phyloP scores from a whole-genome alignment of 129 eudicot genomes.

The Artemisia argyi region DNA sequence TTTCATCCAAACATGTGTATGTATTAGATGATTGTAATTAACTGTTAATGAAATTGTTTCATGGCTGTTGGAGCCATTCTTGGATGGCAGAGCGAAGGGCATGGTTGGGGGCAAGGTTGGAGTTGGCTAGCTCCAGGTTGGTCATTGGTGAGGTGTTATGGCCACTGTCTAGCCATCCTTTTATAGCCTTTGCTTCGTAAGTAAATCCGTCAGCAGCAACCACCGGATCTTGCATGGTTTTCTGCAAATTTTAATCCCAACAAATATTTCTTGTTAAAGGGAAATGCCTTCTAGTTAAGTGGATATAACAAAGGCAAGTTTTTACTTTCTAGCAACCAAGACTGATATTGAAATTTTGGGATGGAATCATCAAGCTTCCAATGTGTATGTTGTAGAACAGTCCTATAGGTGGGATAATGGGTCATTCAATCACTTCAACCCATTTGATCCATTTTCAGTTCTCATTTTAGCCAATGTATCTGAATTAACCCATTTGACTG shows the following conservation, averaged over 20 bases:
- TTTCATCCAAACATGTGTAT: no score
- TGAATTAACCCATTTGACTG: background rate
- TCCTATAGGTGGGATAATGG: background rate
- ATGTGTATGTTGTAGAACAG: background rate
- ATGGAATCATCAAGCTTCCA: background rate
- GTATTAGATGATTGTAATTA: background rate
- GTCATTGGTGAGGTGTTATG: conserved; percentile 93
- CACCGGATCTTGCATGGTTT: conserved; percentile 83
- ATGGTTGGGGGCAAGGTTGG: conserved; percentile 57
- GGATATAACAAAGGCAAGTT: background rate
- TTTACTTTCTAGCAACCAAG: background rate
- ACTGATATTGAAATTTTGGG: background rate
- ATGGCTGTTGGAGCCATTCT: conserved; percentile 76
- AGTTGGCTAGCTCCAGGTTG: conserved; percentile 58
- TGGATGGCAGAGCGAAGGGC: conserved; percentile 87
- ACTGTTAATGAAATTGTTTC: background rate
- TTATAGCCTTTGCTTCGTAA: conserved; percentile 77
- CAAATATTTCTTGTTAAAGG: background rate
- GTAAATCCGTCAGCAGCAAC: conserved; percentile 92
- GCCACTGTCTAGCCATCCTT: conserved; percentile 87
- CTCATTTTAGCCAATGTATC: no score
- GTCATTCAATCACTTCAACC: background rate
- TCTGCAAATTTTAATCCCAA: conserved; percentile 41
- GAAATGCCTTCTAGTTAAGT: background rate
- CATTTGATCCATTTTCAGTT: no score